Evolutionary conservation across 352 stramenopile genomes (phyloP), one percentile per base, ranked within the genome.

Genomic region (Phytophthora quininea): DNA sequence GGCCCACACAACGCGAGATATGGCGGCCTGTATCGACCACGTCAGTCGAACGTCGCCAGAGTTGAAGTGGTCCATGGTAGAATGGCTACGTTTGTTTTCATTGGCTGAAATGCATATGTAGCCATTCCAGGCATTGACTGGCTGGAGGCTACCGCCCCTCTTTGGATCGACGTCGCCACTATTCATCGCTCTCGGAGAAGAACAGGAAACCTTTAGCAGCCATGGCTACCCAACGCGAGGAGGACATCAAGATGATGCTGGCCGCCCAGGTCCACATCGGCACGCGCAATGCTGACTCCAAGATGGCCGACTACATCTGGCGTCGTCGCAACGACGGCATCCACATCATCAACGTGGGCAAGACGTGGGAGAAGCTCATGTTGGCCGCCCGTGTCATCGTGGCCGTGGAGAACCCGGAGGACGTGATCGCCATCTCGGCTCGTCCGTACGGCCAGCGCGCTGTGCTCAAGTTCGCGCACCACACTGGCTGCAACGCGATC

Each of bases 221-320:
- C 69, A 94, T 95, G 88, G 81, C 84, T 65, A 90, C 88, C 55
- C 88, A 96, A 80, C 88, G 88, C 83, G 98, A 99, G 88, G 97
- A 99, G 81, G 98, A 99, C 88, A 99, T 99, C 88, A 98, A 99
- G 87, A 99, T 99, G 93, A 99, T 99, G 97, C 91, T 99, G 80
- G 97, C 96, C 79, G 98, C 98, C 62, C 95, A 99, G 89, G 96
- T 99, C 67, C 98, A 99, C 90, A 99, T 99, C 80, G 98, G 98
- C 75, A 99, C 98, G 71, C 96, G 92, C 79, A 99, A 99, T 94
- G 97, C 93, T 63, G 97, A 99, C 80, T 94, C 88, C 74, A 95
- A 97, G 81, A 99, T 99, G 98, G 85, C 88, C 47, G 97, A 99
- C 59, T 99, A 99, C 96, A 99, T 99, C 86, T 99, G 97, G 97